These are phyloP conservation scores for Aegilops longissima DNA, from an alignment of 176 grass and related monocot genomes.

Conservation along the genomic window DNA sequence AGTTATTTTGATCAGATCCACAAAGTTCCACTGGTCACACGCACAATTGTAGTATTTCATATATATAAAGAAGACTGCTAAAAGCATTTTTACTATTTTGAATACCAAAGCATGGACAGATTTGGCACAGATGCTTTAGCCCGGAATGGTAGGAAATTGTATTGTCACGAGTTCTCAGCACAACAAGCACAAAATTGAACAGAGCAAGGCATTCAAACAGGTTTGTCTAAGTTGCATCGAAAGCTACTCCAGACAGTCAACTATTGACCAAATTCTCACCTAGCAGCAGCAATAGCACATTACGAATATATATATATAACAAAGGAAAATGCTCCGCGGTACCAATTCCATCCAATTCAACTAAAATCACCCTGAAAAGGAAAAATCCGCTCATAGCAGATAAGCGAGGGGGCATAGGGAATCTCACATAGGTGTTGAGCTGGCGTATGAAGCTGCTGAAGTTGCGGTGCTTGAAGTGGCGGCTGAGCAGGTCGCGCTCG, in stretches of 20 bases:
- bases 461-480: conserved; percentile 86
- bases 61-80: background rate
- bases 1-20: background rate
- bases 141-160: background rate
- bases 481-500: conserved; percentile 58
- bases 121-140: background rate
- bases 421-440: conserved; percentile 92
- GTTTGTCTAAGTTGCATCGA: background rate
- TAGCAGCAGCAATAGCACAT: background rate
- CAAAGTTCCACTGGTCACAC: background rate
- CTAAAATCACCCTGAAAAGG: background rate
- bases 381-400: background rate
- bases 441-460: conserved; percentile 92
- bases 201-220: background rate
- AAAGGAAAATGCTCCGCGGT: background rate
- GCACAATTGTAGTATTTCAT: background rate
- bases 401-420: background rate
- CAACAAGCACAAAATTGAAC: background rate
- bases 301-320: no score
- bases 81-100: background rate
- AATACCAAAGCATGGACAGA: background rate
- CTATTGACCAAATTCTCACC: background rate
- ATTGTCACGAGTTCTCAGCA: background rate
- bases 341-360: conserved; percentile 10
- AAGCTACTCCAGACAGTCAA: background rate